Evolutionary conservation across 441 rosid genomes (phyloP).

Genomic region (Pelargonium citronellum): DNA sequence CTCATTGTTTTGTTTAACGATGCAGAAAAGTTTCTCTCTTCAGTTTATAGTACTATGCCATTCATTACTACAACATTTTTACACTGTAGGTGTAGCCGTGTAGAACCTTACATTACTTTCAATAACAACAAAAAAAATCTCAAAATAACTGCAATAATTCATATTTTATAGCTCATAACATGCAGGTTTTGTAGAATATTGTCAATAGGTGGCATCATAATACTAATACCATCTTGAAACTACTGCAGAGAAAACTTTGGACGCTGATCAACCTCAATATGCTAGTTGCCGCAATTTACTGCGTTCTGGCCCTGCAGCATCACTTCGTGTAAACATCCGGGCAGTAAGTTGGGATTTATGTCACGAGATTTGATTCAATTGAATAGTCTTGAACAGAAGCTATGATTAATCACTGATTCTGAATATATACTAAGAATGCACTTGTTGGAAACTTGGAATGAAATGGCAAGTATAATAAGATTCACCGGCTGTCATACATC

Average conservation of each 20-base stretch:
- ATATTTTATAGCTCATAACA: neutral
- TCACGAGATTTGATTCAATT: neutral
- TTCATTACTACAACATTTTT: too few species aligned
- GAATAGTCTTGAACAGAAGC: neutral
- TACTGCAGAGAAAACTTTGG: slow-evolving; percentile 41
- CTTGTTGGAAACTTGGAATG: neutral
- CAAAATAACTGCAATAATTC: too few species aligned
- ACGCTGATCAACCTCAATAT: slow-evolving; percentile 57
- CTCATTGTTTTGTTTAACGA: neutral
- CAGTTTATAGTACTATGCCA: too few species aligned
- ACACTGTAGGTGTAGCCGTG: too few species aligned
- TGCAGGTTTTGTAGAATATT: neutral
- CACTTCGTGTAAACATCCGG: slow-evolving; percentile 62
- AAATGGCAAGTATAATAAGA: neutral
- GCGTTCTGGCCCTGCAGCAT: slow-evolving; percentile 71
- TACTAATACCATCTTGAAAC: slow-evolving; percentile 16
- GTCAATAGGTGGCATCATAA: neutral
- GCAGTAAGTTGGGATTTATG: slow-evolving; percentile 45
- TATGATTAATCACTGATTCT: neutral
- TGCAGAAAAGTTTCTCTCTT: neutral
- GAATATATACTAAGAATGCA: neutral
- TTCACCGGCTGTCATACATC: neutral
- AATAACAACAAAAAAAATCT: too few species aligned
- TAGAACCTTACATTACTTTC: too few species aligned
- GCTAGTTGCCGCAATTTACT: slow-evolving; percentile 44